Percentiles rank a stretch among this genome's conserved stretches.
Conservation (phyloP, 2,329 filamentous ascomycete species). For the Penicillium sp. region DNA sequence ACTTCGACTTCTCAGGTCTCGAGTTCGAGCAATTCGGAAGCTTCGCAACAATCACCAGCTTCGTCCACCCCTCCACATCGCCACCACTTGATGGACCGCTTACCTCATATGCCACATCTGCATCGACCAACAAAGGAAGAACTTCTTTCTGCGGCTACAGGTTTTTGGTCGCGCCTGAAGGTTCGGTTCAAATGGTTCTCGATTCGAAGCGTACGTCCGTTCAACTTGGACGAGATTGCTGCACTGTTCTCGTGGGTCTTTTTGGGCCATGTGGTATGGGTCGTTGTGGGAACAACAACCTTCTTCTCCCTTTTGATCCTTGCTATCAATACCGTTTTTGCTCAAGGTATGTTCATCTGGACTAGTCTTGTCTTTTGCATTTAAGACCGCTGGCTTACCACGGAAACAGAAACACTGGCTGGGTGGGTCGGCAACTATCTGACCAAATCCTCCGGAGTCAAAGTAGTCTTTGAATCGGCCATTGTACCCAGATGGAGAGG, state of each 20-base stretch:
- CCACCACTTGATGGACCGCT: slow-evolving; percentile 51
- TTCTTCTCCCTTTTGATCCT: slow-evolving; percentile 91
- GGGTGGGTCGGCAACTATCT: slow-evolving; percentile 93
- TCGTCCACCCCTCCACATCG: slow-evolving; percentile 17
- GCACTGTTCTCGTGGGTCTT: slow-evolving; percentile 95
- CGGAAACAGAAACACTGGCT: slow-evolving; percentile 71
- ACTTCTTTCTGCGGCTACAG: slow-evolving; percentile 80
- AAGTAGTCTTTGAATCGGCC: slow-evolving; percentile 93
- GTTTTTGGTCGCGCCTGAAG: slow-evolving; percentile 83
- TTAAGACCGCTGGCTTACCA: background rate
- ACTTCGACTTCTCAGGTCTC: slow-evolving; percentile 1
- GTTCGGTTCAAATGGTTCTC: slow-evolving; percentile 98
- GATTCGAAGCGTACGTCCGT: slow-evolving; percentile 86
- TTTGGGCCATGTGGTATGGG: slow-evolving; percentile 87
- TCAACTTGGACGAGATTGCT: slow-evolving; percentile 93
- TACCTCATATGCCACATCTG: slow-evolving; percentile 66
- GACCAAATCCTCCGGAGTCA: slow-evolving; percentile 85
- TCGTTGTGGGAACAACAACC: slow-evolving; percentile 92
- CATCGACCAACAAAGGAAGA: slow-evolving; percentile 90
- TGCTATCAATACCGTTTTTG: slow-evolving; percentile 90
- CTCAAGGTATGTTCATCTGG: slow-evolving; percentile 60
- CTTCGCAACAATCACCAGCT: slow-evolving; percentile 13
- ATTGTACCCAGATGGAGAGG: slow-evolving; percentile 95
- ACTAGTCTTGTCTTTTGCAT: slow-evolving; percentile 12
- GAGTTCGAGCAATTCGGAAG: slow-evolving; percentile 20